Conservation (phyloP, 192 early-diverging fungal genomes). For the Phycomyces nitens region DNA sequence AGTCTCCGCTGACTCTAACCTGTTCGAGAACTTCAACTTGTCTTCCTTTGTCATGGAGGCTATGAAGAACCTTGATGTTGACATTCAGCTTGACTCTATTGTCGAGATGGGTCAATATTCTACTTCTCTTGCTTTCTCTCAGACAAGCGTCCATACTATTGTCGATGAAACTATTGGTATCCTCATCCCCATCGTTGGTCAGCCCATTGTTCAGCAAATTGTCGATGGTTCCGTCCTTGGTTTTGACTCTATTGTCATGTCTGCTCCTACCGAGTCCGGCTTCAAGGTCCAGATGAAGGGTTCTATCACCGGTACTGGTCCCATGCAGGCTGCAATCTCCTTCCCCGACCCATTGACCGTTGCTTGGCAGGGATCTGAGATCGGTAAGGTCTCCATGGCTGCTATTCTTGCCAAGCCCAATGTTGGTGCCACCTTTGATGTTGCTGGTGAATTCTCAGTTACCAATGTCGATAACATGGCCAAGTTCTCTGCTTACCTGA, state of each 20-base stretch:
- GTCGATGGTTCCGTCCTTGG: conserved; percentile 37
- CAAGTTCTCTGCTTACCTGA: conserved; percentile 47
- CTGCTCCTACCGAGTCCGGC: conserved; percentile 35
- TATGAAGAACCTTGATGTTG: conserved; percentile 43
- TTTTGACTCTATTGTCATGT: conserved; percentile 36
- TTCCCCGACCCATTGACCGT: conserved; percentile 43
- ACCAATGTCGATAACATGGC: conserved; percentile 40
- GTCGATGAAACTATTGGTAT: conserved; percentile 48
- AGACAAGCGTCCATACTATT: conserved; percentile 36
- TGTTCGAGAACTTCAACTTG: conserved; percentile 47
- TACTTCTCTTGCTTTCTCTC: conserved; percentile 37
- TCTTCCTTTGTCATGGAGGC: conserved; percentile 42
- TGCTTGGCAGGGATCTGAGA: conserved; percentile 31
- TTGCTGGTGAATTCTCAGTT: conserved; percentile 39
- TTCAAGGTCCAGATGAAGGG: conserved; percentile 44
- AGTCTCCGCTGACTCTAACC: conserved; percentile 2
- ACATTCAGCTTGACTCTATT: conserved; percentile 41
- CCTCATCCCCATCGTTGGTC: conserved; percentile 50
- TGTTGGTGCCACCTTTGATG: conserved; percentile 45
- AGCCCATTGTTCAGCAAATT: conserved; percentile 53
- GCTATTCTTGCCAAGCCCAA: conserved; percentile 37
- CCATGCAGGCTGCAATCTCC: conserved; percentile 42
- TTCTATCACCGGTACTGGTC: conserved; percentile 45
- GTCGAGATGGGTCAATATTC: conserved; percentile 50
- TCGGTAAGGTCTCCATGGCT: conserved; percentile 49